Conservation (phyloP, 495 filamentous ascomycete species). For the Aspergillus saccharolyticus region DNA sequence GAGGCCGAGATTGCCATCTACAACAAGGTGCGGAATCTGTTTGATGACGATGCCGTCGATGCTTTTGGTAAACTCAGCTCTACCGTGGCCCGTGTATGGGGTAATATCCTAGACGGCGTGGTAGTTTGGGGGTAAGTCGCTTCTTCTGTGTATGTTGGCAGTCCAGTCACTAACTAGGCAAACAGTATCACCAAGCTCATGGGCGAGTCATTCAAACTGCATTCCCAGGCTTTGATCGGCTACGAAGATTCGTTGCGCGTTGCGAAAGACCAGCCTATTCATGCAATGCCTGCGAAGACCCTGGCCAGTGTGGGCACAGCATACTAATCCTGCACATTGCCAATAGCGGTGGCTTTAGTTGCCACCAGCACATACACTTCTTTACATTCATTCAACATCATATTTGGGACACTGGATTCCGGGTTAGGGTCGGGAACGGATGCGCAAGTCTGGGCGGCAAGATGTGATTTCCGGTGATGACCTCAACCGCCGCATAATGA, state of each 20-base stretch:
- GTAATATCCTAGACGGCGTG: constrained; percentile 96
- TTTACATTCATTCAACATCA: constrained; percentile 25
- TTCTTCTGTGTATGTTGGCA: neutral
- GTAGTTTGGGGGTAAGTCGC: constrained; percentile 90
- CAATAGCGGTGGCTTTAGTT: neutral
- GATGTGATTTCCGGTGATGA: constrained; percentile 30
- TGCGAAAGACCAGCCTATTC: constrained; percentile 44
- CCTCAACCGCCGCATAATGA: constrained; percentile 33
- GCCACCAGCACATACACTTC: constrained; percentile 3
- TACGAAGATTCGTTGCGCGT: constrained; percentile 72
- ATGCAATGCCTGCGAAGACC: constrained; percentile 43
- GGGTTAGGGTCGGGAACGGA: constrained; percentile 30
- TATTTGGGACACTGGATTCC: constrained; percentile 36
- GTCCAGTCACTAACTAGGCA: constrained; percentile 43
- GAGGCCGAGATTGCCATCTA: constrained; percentile 93
- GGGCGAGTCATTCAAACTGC: constrained; percentile 97
- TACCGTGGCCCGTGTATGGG: constrained; percentile 91
- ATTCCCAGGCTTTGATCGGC: constrained; percentile 87
- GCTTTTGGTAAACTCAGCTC: constrained; percentile 81
- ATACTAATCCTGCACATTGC: constrained; percentile 28
- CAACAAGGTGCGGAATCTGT: constrained; percentile 86
- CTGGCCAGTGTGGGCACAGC: constrained; percentile 45
- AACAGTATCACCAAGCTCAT: constrained; percentile 91
- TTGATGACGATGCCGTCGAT: constrained; percentile 84
- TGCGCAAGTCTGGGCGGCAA: constrained; percentile 32